Evolutionary conservation across 1,139 yeast species (phyloP).

Genomic region (Candida frijolesensis): DNA sequence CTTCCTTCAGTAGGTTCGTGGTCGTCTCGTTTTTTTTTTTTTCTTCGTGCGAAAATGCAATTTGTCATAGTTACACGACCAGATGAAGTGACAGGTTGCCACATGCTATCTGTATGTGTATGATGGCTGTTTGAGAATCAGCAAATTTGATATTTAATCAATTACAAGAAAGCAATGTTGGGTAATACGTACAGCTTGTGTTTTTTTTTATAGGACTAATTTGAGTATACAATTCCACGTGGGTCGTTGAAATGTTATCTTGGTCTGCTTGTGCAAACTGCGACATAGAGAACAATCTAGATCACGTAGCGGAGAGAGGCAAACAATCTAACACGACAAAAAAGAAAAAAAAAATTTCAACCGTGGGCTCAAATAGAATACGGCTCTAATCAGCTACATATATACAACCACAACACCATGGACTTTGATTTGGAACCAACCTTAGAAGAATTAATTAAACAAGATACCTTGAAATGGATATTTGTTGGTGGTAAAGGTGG

Average conservation of each 20-base stretch:
- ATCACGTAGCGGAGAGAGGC: not conserved
- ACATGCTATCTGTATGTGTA: not conserved
- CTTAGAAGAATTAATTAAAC: slow-evolving; percentile 62
- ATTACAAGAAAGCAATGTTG: not conserved
- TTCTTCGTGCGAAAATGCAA: not conserved
- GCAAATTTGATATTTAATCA: not conserved
- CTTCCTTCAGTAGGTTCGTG: not conserved
- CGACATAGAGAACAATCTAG: not conserved
- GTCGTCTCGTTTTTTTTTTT: not conserved
- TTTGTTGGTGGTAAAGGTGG: slow-evolving; percentile 99
- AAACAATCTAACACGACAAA: not conserved
- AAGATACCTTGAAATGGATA: slow-evolving; percentile 86
- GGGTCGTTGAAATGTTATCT: not conserved
- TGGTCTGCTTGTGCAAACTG: not conserved
- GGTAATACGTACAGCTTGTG: no score
- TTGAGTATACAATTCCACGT: no score
- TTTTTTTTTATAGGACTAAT: no score
- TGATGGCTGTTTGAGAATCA: no score
- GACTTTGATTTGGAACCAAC: slow-evolving; percentile 65
- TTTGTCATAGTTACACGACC: not conserved
- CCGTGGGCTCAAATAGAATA: not conserved
- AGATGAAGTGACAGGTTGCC: not conserved
- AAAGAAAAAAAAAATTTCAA: not conserved
- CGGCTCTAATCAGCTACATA: not conserved
- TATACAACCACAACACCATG: slow-evolving; percentile 23